A percentile compares a stretch with the other conserved stretches of the same genome.
Conservation (phyloP, 495 filamentous ascomycete genomes). For the Choiromyces venosus region DNA sequence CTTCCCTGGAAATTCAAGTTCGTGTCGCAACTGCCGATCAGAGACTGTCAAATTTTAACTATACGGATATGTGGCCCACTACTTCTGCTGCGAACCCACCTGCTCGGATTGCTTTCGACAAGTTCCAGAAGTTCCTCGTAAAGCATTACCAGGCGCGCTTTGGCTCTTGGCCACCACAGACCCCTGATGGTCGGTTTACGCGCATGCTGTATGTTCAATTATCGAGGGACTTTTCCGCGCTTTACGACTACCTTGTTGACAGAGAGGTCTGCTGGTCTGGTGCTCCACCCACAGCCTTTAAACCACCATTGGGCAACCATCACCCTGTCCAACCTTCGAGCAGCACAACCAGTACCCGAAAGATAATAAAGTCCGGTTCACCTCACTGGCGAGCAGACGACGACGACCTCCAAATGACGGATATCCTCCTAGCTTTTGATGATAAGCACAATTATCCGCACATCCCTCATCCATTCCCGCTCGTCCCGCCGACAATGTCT, state of each 20-base stretch:
- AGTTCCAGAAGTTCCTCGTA: constrained; percentile 54
- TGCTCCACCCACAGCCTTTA: constrained; percentile 47
- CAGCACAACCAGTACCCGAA: constrained; percentile 48
- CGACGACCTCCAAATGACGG: constrained; percentile 57
- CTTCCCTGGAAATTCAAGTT: constrained; percentile 58
- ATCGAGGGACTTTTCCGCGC: constrained; percentile 61
- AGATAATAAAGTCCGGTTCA: constrained; percentile 51
- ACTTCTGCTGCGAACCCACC: constrained; percentile 40
- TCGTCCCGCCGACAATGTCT: constrained; percentile 50
- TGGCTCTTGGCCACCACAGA: constrained; percentile 56
- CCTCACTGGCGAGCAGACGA: constrained; percentile 57
- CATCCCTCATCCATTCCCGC: constrained; percentile 64
- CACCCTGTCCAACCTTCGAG: constrained; percentile 2
- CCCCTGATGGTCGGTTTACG: constrained; percentile 54
- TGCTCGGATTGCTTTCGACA: constrained; percentile 51
- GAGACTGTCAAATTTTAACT: constrained; percentile 56
- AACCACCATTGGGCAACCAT: constrained; percentile 47
- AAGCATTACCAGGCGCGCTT: constrained; percentile 52
- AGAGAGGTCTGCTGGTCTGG: constrained; percentile 56
- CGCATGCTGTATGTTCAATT: constrained; percentile 53
- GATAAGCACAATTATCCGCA: constrained; percentile 58
- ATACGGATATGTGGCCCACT: constrained; percentile 57
- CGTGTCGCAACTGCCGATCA: constrained; percentile 58
- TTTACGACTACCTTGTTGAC: constrained; percentile 71
- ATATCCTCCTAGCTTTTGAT: constrained; percentile 64